phyloP scores from a whole-genome alignment of 148 eudicot genomes.

The Pouteria glomerata region DNA sequence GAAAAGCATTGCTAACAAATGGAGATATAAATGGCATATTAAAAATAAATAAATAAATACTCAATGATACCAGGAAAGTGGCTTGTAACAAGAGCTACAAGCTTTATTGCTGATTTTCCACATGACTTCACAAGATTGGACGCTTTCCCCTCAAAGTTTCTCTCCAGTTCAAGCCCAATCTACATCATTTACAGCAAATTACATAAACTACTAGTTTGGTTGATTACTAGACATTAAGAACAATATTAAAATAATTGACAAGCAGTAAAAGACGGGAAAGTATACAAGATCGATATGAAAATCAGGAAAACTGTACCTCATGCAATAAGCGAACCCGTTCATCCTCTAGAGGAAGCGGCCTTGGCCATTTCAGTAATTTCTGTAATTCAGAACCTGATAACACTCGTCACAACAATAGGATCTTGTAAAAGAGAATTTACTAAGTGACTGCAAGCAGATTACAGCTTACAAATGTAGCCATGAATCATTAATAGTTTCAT shows the following conservation, averaged over 20 bases:
- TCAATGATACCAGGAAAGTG: slow-evolving; percentile 60
- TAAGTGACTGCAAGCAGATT: not conserved
- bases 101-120: slow-evolving; percentile 73
- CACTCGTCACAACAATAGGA: slow-evolving; percentile 1
- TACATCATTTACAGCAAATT: slow-evolving; percentile 16
- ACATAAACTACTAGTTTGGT: not conserved
- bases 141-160: slow-evolving; percentile 77
- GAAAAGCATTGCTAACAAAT: no score
- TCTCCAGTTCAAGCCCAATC: slow-evolving; percentile 81
- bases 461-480: not conserved
- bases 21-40: not conserved
- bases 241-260: not conserved
- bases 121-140: slow-evolving; percentile 68
- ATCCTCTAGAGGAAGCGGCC: slow-evolving; percentile 76
- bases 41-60: not conserved
- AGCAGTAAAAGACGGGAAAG: not conserved
- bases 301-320: slow-evolving; percentile 40
- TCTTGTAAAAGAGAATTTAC: not conserved
- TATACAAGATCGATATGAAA: not conserved
- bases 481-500: not conserved
- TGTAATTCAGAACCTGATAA: slow-evolving; percentile 60
- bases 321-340: slow-evolving; percentile 75
- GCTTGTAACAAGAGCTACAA: slow-evolving; percentile 57
- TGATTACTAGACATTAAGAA: not conserved
- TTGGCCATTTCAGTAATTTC: slow-evolving; percentile 71